Base-by-base conservation (phyloP, 495 filamentous ascomycete species). In the Penicillium daleae region DNA sequence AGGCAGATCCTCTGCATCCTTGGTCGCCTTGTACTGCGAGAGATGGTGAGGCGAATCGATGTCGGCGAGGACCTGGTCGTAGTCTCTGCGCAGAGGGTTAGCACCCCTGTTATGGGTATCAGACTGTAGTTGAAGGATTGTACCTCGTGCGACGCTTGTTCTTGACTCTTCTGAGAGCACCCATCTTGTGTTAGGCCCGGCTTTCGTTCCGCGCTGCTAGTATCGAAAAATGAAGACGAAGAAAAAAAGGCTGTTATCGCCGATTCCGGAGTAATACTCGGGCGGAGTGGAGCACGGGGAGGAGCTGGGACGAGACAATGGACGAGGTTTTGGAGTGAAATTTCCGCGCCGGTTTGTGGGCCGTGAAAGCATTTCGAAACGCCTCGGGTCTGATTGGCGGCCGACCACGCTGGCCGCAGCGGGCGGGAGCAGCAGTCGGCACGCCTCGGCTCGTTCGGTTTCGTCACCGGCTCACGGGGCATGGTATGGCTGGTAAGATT, bases 31-130 rank as follows among this genome's bases (percentile, higher is more conserved):
- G 82, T 88, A 89, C 53, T 90, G 85, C 40, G 83, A 77, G 26
- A 99, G 86, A 71, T 97, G 93, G 66, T 87, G 89, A 8, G 89
- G 83, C 15, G 86, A 89, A 57, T 75, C 78, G 53, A 97, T 77
- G 74, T 99, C 95, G 49, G 86, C 85, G 65, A 91, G 83, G 73
- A 97, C 84, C 76, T 97, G 95, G 73, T 99, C 94, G 66, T 97
- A 83, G 76, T 92, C 93, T 73, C 91, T 93, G 66, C 54, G 55
- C n/a, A 19, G 22, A 42, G 26, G 37, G 37, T 56, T 0, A 49
- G 55, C 62, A 56, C 60, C 40, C 39, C 21, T 42, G 24, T 58
- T 3, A 48, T 58, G n/a, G 17, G 26, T 10, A 2, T 37, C n/a
- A 35, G 19, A 42, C 7, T 49, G 33, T 15, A 6, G 24, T 55